Conservation (phyloP, 106 monocot species). For the Narthecium ossifragum region DNA sequence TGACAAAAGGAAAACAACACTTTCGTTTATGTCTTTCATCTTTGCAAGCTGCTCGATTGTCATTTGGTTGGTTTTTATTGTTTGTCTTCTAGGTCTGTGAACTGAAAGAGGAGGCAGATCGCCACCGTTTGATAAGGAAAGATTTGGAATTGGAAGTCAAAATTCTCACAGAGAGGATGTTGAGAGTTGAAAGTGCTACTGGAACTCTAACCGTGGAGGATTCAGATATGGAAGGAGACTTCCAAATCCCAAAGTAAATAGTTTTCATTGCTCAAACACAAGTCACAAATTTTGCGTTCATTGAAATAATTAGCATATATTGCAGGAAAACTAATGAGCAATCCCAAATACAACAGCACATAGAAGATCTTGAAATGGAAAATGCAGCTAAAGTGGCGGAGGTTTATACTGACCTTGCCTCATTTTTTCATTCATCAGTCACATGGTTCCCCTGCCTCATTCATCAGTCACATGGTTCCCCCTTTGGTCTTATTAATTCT, state of each 20-base stretch:
- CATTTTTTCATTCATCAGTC: neutral
- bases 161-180: slow-evolving; percentile 24
- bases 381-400: slow-evolving; percentile 32
- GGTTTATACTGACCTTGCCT: slow-evolving; percentile 18
- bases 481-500: neutral
- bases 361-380: slow-evolving; percentile 55
- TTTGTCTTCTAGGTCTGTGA: slow-evolving; percentile 38
- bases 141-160: slow-evolving; percentile 42
- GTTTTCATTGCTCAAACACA: too few relatives aligned
- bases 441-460: neutral
- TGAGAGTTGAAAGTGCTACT: slow-evolving; percentile 28
- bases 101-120: slow-evolving; percentile 51
- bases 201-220: slow-evolving; percentile 14
- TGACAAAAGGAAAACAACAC: too few relatives aligned
- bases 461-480: neutral
- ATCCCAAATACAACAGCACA: slow-evolving; percentile 36
- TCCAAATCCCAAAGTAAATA: slow-evolving; percentile 32
- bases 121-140: slow-evolving; percentile 25
- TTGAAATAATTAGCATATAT: too few relatives aligned
- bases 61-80: neutral
- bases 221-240: slow-evolving; percentile 2
- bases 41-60: too few relatives aligned
- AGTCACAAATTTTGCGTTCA: too few relatives aligned
- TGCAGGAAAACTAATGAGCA: slow-evolving; percentile 37
- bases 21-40: too few relatives aligned